Evolutionary conservation across 257 asterid species (phyloP), one percentile per base, ranked within the genome.

Genomic region (Coffea eugenioides): DNA sequence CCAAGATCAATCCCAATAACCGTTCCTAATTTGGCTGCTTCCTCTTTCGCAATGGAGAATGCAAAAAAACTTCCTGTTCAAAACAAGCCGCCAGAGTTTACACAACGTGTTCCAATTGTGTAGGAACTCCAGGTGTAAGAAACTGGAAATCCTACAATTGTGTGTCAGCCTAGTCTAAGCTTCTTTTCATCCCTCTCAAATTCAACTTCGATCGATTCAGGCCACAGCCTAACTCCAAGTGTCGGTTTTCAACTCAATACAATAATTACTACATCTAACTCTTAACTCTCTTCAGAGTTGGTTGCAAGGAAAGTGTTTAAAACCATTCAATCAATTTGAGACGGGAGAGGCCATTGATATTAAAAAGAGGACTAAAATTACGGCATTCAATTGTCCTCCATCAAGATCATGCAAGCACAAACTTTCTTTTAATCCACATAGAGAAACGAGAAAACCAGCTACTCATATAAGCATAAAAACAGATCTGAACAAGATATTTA

Each of bases 31-130:
- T 56, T 56, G 64, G 64, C 9, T 56, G 64, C 64, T 56, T 20
- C 64, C 85, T 91, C 96, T 66, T 85, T 85, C 8, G 95, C 95
- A 49, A 81, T 77, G 27, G 90, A 75, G 78, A 82, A 80, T 48
- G 89, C 86, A 45, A 84, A 88, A 41, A 91, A 80, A 66, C 91
- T 79, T 15, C 95, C 94, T 91, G 92, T 81, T 80, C 57, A 80
- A 6, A 71, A 80, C 43, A 69, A 78, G 66, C 36, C 1, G 39
- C 69, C 54, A 39, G n/a, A 11, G 77, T 85, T 48, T 83, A 79
- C 10, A 18, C 51, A 27, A 67, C 72, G 41, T 34, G 78, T 39
- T 79, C 59, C 36, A 77, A 70, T 31, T 49, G 71, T 3, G 16
- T 74, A 23, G 49, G 25, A 62, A 48, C 48, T 48, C 51, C n/a